A percentile compares a stretch with the other conserved stretches of the same genome.
phyloP scores from a whole-genome alignment of 441 rosid genomes.

The Erodium chrysanthum region DNA sequence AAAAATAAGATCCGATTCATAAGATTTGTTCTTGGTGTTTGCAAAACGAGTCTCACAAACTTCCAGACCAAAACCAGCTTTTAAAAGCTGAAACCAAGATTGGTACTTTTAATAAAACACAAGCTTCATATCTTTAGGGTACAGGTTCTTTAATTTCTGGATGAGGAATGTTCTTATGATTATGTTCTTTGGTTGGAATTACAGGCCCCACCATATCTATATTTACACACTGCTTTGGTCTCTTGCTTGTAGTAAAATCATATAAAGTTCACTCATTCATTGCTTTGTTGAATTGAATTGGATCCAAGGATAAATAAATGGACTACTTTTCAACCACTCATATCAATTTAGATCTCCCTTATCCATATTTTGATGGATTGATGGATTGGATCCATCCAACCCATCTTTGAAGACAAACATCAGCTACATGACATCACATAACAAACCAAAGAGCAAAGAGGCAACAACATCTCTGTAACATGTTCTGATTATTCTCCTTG shows the following conservation, averaged over 20 bases:
- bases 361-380: no score
- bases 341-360: not conserved
- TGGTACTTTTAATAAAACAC: not conserved
- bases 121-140: not conserved
- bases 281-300: not conserved
- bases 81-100: not conserved
- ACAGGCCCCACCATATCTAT: not conserved
- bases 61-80: not conserved
- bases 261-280: not conserved
- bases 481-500: not conserved
- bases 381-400: no score
- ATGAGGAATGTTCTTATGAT: no score
- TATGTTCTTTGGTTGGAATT: no score
- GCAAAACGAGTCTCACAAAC: not conserved
- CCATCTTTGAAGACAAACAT: not conserved
- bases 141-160: no score
- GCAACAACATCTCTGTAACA: not conserved
- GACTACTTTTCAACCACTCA: not conserved
- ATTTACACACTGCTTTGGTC: not conserved
- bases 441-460: not conserved
- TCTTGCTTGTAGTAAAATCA: not conserved
- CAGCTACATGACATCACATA: not conserved
- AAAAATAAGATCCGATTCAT: no score
- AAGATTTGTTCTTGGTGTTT: not conserved
- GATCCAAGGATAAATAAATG: not conserved